These are phyloP conservation scores for Solanum verrucosum DNA, from an alignment of 257 asterid genomes.

Conservation along the genomic window DNA sequence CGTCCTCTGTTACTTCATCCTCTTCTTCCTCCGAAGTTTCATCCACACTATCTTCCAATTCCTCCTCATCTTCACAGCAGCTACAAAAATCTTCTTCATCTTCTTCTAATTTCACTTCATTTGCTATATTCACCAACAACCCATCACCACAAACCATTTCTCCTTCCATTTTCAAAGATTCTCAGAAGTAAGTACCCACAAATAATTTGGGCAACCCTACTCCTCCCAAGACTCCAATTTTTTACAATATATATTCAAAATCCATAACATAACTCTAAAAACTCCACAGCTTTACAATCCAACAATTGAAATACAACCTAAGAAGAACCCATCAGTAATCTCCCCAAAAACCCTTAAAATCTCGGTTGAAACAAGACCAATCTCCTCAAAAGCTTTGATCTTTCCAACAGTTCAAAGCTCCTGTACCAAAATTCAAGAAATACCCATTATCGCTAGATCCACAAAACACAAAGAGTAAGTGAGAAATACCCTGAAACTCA, in stretches of 20 bases:
- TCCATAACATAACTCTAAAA: not conserved
- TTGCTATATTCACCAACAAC: conserved; percentile 10
- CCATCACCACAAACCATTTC: conserved; percentile 11
- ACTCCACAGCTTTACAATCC: not conserved
- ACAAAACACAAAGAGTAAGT: conserved; percentile 8
- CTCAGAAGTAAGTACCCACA: conserved; percentile 3
- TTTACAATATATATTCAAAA: not conserved
- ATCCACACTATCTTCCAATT: conserved; percentile 27
- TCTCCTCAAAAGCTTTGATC: conserved; percentile 2
- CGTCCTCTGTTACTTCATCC: not conserved
- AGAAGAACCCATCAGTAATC: not conserved
- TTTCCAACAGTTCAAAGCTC: not conserved
- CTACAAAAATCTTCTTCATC: conserved; percentile 93
- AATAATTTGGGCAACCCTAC: not conserved
- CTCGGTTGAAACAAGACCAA: not conserved
- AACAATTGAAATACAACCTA: not conserved
- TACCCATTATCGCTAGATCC: conserved; percentile 39
- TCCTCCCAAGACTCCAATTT: not conserved
- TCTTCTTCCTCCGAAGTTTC: not conserved
- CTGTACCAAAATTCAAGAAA: conserved; percentile 32
- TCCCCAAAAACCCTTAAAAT: not conserved
- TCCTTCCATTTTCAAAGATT: conserved; percentile 26
- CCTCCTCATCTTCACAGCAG: conserved; percentile 64
- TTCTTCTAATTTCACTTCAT: conserved; percentile 36
- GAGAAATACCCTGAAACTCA: not conserved